These are phyloP conservation scores for Chlorella variabilis DNA, from an alignment of 163 green algal species.

Conservation along the genomic window DNA sequence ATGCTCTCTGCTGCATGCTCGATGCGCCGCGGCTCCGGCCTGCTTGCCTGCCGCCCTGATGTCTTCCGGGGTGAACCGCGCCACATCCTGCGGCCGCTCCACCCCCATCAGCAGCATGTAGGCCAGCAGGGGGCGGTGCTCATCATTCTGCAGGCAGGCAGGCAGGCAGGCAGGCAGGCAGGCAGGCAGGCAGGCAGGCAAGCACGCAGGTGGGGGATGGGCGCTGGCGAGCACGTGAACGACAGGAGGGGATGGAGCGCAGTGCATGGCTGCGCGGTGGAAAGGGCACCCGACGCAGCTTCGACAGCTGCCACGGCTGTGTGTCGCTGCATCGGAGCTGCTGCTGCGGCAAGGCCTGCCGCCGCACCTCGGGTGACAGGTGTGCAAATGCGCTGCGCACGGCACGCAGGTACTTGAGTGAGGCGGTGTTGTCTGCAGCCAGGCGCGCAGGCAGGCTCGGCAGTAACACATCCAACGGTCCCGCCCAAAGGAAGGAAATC, in stretches of 20 bases:
- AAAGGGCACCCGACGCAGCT: neutral
- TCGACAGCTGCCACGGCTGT: neutral
- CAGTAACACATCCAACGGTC: no score
- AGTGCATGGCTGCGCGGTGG: neutral
- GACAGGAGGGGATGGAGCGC: neutral
- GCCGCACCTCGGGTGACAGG: neutral
- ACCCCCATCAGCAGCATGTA: slow-evolving; percentile 16
- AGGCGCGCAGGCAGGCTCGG: no score
- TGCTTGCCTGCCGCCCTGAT: slow-evolving; percentile 7
- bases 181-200: no score
- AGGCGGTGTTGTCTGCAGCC: neutral
- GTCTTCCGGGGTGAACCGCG: neutral
- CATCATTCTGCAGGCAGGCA: neutral
- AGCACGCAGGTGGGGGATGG: no score
- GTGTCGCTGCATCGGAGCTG: neutral
- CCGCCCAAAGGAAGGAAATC: no score
- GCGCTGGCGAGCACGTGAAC: no score
- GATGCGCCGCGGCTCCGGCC: neutral
- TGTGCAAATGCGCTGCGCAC: neutral
- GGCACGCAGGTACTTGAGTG: neutral
- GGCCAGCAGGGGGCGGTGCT: slow-evolving; percentile 30
- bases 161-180: neutral
- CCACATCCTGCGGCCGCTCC: slow-evolving; percentile 16
- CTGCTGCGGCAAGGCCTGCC: neutral
- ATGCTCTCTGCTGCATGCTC: no score